A percentile compares a stretch with the other conserved stretches of the same genome.
These are phyloP conservation scores for Plenodomus tracheiphilus DNA, from an alignment of 2,329 filamentous ascomycete genomes.

Conservation along the genomic window DNA sequence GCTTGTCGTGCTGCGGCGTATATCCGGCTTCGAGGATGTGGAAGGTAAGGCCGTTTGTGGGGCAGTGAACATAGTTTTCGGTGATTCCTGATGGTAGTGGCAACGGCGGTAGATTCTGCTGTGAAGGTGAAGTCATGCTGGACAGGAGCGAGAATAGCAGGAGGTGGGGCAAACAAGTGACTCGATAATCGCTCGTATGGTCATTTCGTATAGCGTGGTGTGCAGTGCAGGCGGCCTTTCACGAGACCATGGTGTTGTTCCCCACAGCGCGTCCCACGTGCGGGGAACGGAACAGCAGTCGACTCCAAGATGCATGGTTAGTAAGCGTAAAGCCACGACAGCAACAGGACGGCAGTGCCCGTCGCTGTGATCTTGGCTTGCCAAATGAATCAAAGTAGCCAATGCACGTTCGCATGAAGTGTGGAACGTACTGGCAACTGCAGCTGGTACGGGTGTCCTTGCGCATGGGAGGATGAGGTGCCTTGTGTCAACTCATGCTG, in stretches of 20 bases:
- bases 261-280: too few species aligned
- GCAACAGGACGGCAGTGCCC: too few species aligned
- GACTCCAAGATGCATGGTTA: neutral
- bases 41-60: conserved; percentile 60
- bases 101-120: conserved; percentile 46
- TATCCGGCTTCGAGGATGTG: conserved; percentile 63
- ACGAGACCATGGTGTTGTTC: too few species aligned
- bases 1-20: conserved; percentile 45
- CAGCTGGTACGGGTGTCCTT: too few species aligned
- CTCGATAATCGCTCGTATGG: too few species aligned
- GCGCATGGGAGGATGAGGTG: too few species aligned
- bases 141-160: neutral
- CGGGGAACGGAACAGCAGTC: neutral
- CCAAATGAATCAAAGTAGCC: too few species aligned
- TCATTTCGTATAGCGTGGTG: too few species aligned
- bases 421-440: too few species aligned
- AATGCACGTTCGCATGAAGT: too few species aligned
- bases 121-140: conserved; percentile 2
- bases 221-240: neutral
- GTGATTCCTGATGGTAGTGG: conserved; percentile 60
- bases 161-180: neutral
- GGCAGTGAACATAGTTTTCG: conserved; percentile 61
- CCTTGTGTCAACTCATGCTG: too few species aligned
- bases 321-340: neutral
- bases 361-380: too few species aligned